Percentiles rank a stretch among this genome's conserved stretches.
Evolutionary conservation across 306 rosid genomes (phyloP).

Genomic region (Abrus pulchellus): DNA sequence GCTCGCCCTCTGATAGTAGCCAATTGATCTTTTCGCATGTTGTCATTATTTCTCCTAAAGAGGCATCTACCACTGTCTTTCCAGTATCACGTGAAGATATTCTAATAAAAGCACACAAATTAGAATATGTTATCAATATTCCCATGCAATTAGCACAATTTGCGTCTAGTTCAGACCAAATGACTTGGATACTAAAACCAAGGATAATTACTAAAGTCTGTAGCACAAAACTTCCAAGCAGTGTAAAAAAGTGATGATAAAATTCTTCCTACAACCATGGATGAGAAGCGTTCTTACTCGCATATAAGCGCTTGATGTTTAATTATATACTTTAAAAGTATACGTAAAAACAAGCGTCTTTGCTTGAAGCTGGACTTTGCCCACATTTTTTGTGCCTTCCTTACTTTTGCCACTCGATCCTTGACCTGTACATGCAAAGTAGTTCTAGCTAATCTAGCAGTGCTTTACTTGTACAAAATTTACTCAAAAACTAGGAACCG

Average conservation of each 20-base stretch:
- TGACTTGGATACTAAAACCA: background rate
- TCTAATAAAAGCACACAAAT: constrained; percentile 58
- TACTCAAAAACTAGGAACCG: constrained; percentile 18
- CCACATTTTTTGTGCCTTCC: constrained; percentile 90
- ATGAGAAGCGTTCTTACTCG: constrained; percentile 68
- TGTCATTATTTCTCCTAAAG: constrained; percentile 93
- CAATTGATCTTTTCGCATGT: constrained; percentile 96
- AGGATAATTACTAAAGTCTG: constrained; percentile 2
- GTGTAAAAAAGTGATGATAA: background rate
- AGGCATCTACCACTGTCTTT: constrained; percentile 94
- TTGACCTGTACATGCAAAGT: constrained; percentile 66
- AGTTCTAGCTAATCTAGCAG: constrained; percentile 23
- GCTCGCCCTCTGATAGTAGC: constrained; percentile 96
- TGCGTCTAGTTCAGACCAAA: constrained; percentile 15
- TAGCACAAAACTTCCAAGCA: constrained; percentile 15
- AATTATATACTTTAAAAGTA: constrained; percentile 84
- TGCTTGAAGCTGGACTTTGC: constrained; percentile 91
- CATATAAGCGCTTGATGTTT: constrained; percentile 92
- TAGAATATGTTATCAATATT: constrained; percentile 36
- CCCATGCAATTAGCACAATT: constrained; percentile 24
- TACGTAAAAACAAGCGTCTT: constrained; percentile 84
- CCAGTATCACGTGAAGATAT: constrained; percentile 94
- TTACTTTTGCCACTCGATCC: constrained; percentile 76
- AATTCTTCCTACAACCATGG: constrained; percentile 8
- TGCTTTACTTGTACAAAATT: constrained; percentile 2